Percentiles rank a stretch among this genome's conserved stretches.
Evolutionary conservation across 169 alveolate species (phyloP).

Genomic region (Toxoplasma gondii): DNA sequence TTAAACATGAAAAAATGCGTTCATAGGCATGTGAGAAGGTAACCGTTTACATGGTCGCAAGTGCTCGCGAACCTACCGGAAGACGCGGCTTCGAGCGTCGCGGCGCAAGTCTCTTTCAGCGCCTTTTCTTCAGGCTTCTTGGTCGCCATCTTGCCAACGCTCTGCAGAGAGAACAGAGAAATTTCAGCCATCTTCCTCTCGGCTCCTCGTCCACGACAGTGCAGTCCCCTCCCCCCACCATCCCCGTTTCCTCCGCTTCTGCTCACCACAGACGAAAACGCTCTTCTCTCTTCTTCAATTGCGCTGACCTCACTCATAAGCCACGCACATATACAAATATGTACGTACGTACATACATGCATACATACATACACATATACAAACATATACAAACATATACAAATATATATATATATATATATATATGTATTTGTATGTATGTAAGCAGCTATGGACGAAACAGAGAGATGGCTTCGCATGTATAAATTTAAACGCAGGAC

Average conservation of each 20-base stretch:
- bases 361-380: neutral
- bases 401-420: neutral
- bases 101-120: slow-evolving; percentile 61
- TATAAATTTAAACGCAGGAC: no score
- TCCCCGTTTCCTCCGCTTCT: no score
- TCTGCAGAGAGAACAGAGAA: slow-evolving; percentile 37
- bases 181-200: neutral
- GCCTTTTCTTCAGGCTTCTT: slow-evolving; percentile 70
- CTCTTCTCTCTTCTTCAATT: no score
- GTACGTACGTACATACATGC: neutral
- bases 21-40: neutral
- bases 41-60: neutral
- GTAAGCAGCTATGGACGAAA: no score
- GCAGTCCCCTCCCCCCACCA: no score
- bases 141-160: slow-evolving; percentile 45
- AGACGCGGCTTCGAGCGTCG: slow-evolving; percentile 56
- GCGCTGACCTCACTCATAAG: no score
- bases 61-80: slow-evolving; percentile 44
- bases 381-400: neutral
- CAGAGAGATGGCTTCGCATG: no score
- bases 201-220: no score
- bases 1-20: no score
- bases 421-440: no score
- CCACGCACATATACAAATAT: neutral
- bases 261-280: no score